Percentiles rank a stretch among this genome's conserved stretches.
phyloP scores from a whole-genome alignment of 1,284 basidiomycete genomes.

The Melampsora americana region DNA sequence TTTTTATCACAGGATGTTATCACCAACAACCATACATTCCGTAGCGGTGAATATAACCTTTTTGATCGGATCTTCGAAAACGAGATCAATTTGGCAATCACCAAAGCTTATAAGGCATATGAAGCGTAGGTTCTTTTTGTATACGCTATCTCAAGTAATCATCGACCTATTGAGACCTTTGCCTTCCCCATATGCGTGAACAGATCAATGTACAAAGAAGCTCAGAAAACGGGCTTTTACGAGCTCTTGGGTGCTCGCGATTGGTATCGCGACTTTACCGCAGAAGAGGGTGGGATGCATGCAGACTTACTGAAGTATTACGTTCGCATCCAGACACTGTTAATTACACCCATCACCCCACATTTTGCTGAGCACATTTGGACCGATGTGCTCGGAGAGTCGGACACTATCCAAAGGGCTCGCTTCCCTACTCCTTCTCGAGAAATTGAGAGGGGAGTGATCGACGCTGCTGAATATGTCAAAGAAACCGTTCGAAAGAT shows the following conservation, averaged over 20 bases:
- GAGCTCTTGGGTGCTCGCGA: conserved; percentile 88
- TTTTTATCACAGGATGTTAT: conserved; percentile 27
- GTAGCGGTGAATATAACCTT: conserved; percentile 61
- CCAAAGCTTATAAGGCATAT: conserved; percentile 73
- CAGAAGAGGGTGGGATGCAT: conserved; percentile 79
- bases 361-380: conserved; percentile 94
- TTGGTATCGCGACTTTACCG: conserved; percentile 89
- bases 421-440: conserved; percentile 63
- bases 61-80: conserved; percentile 82
- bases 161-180: background rate
- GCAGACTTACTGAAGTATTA: conserved; percentile 68
- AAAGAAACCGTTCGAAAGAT: conserved; percentile 77
- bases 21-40: conserved; percentile 17
- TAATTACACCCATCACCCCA: conserved; percentile 84
- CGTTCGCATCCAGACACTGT: conserved; percentile 74
- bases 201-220: conserved; percentile 92
- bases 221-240: conserved; percentile 92
- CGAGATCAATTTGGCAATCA: conserved; percentile 82
- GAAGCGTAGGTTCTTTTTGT: conserved; percentile 64
- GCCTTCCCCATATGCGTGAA: conserved; percentile 39
- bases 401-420: conserved; percentile 75
- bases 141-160: background rate
- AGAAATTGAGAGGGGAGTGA: conserved; percentile 14
- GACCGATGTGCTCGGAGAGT: conserved; percentile 69
- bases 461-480: conserved; percentile 65